phyloP scores from a whole-genome alignment of 1,139 yeast genomes.

The Neolecta irregularis region DNA sequence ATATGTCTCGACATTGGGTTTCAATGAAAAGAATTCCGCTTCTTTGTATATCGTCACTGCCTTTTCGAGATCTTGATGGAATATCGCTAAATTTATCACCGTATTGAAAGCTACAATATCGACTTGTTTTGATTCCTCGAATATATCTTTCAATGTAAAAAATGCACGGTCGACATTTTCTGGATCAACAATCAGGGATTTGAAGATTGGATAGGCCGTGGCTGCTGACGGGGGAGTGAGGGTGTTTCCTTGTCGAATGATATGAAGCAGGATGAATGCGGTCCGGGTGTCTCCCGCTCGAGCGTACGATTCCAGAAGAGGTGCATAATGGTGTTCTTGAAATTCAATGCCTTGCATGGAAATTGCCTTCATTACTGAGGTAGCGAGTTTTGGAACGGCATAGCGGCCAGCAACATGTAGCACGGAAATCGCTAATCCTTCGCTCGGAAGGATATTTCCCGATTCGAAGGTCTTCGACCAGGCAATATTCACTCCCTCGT shows the following conservation, averaged over 20 bases:
- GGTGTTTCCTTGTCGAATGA: constrained; percentile 7
- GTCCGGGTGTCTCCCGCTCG: constrained; percentile 9
- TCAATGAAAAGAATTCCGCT: constrained; percentile 1
- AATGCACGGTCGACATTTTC: constrained; percentile 10
- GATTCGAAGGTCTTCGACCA: too few species aligned
- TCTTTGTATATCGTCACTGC: constrained; percentile 10
- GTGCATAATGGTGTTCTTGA: constrained; percentile 3
- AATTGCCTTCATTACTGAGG: constrained; percentile 7
- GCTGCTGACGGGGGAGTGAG: constrained; percentile 5
- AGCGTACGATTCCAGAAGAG: constrained; percentile 7
- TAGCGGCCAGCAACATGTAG: constrained; percentile 4
- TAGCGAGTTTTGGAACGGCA: constrained; percentile 8
- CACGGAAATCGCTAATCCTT: not conserved
- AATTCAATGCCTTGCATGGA: constrained; percentile 1
- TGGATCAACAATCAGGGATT: constrained; percentile 5
- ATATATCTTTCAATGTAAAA: constrained; percentile 8
- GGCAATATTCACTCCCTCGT: too few species aligned
- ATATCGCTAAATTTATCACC: constrained; percentile 7
- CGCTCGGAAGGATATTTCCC: too few species aligned
- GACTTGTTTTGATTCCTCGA: constrained; percentile 2
- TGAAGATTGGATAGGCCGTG: constrained; percentile 6
- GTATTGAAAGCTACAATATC: constrained; percentile 9
- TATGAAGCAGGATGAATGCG: constrained; percentile 6
- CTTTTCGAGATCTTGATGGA: constrained; percentile 4
- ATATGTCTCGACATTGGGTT: constrained; percentile 5